phyloP scores from a whole-genome alignment of 148 eudicot genomes.

The Chenopodium berlandieri region DNA sequence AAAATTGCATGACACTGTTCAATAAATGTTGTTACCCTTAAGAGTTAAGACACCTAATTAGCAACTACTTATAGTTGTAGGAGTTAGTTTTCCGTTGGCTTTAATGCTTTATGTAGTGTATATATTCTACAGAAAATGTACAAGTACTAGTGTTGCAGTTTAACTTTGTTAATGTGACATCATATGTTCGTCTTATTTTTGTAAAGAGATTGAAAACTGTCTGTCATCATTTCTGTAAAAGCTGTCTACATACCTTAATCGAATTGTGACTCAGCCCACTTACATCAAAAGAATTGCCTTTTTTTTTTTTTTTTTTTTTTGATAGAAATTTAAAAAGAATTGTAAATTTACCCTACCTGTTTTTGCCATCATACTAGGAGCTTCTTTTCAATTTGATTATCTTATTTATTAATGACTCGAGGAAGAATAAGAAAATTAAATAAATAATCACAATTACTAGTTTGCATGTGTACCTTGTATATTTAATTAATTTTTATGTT shows the following conservation, averaged over 20 bases:
- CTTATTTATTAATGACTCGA: background rate
- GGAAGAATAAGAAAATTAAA: too few species aligned
- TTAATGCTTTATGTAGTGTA: background rate
- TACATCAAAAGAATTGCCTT: constrained; percentile 28
- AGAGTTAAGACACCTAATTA: too few species aligned
- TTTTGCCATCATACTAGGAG: constrained; percentile 14
- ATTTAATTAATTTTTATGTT: too few species aligned
- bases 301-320: too few species aligned
- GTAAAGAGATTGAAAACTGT: constrained; percentile 9
- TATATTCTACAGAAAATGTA: background rate
- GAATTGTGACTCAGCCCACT: constrained; percentile 45
- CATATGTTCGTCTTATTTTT: background rate
- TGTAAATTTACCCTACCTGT: constrained; percentile 20
- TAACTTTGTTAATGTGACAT: constrained; percentile 12
- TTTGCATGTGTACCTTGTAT: too few species aligned
- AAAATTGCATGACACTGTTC: too few species aligned
- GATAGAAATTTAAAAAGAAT: too few species aligned
- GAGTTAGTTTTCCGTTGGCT: background rate
- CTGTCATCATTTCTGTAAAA: constrained; percentile 22
- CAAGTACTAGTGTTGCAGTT: background rate
- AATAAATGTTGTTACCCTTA: too few species aligned
- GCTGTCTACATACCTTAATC: constrained; percentile 32
- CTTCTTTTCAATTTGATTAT: background rate
- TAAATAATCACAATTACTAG: too few species aligned
- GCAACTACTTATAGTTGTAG: background rate